A percentile compares a stretch with the other conserved stretches of the same genome.
Conservation (phyloP, 2,329 filamentous ascomycete species). For the Trichoderma harzianum region DNA sequence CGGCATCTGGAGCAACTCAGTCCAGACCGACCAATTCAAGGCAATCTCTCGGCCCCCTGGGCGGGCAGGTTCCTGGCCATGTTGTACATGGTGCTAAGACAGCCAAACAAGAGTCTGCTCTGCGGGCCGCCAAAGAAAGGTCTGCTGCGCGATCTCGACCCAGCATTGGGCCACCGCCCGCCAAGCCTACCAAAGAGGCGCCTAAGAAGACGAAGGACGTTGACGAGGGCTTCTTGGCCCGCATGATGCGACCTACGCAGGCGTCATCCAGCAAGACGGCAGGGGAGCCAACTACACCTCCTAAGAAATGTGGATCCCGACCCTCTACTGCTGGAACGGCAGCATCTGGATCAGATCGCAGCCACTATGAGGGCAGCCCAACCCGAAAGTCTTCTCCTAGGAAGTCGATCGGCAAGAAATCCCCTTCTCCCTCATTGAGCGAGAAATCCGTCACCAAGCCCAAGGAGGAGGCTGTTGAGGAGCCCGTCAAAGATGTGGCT, state of each 20-base stretch:
- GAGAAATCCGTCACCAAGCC: not conserved
- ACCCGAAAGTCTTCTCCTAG: slow-evolving; percentile 7
- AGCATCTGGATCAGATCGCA: too few relatives aligned
- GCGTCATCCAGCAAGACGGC: slow-evolving; percentile 64
- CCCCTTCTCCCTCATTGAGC: not conserved
- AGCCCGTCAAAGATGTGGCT: slow-evolving; percentile 3
- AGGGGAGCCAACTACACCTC: slow-evolving; percentile 52
- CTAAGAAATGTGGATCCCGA: slow-evolving; percentile 36
- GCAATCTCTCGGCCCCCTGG: slow-evolving; percentile 37
- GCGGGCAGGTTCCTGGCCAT: slow-evolving; percentile 25
- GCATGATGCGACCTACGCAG: slow-evolving; percentile 77
- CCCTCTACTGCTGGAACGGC: slow-evolving; percentile 6
- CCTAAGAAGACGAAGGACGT: slow-evolving; percentile 53
- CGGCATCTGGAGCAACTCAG: slow-evolving; percentile 12
- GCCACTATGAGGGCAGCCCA: not conserved
- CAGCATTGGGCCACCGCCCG: slow-evolving; percentile 57
- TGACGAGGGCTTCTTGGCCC: slow-evolving; percentile 70
- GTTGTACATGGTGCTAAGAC: slow-evolving; percentile 27
- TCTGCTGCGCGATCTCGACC: slow-evolving; percentile 46
- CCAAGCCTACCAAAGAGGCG: slow-evolving; percentile 39
- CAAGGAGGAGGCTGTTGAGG: slow-evolving; percentile 10
- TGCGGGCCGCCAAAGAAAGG: slow-evolving; percentile 42
- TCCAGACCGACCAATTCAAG: slow-evolving; percentile 26
- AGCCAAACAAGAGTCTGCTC: slow-evolving; percentile 45
- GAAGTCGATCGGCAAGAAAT: not conserved